A percentile compares a stretch with the other conserved stretches of the same genome.
Conservation (phyloP, 495 filamentous ascomycete species). For the Copromyces sp. region DNA sequence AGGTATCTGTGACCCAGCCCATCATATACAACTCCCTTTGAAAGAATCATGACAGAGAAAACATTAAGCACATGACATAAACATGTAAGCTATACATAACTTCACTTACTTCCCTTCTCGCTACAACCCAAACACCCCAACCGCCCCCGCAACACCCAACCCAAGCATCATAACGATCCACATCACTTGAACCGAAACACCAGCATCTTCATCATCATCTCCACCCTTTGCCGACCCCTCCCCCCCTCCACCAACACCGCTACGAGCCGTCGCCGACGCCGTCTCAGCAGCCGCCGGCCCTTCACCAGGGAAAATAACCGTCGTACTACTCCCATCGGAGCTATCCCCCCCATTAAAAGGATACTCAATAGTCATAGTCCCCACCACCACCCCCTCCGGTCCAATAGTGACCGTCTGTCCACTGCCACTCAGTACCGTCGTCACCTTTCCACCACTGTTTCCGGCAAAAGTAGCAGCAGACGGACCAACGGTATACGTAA, state of each 20-base stretch:
- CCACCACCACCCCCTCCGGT: slow-evolving; percentile 34
- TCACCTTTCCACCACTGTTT: slow-evolving; percentile 23
- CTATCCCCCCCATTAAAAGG: slow-evolving; percentile 20
- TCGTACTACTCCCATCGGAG: background rate
- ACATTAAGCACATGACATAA: background rate
- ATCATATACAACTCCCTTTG: background rate
- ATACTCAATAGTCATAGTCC: slow-evolving; percentile 29
- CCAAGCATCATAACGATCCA: background rate
- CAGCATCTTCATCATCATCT: background rate
- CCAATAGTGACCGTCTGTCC: slow-evolving; percentile 38
- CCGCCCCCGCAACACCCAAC: background rate
- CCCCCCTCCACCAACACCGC: no score
- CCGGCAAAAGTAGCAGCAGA: background rate
- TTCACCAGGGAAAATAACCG: background rate
- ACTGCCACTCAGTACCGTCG: slow-evolving; percentile 29
- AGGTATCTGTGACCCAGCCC: background rate
- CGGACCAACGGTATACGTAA: slow-evolving; percentile 35
- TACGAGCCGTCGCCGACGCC: background rate
- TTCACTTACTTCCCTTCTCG: background rate
- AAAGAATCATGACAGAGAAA: background rate
- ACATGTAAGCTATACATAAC: background rate
- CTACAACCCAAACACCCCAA: background rate
- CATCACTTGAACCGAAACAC: background rate
- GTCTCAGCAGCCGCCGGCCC: background rate
- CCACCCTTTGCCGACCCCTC: background rate